Evolutionary conservation across 495 filamentous ascomycete genomes (phyloP).

Genomic region (Aspergillus biplanus): DNA sequence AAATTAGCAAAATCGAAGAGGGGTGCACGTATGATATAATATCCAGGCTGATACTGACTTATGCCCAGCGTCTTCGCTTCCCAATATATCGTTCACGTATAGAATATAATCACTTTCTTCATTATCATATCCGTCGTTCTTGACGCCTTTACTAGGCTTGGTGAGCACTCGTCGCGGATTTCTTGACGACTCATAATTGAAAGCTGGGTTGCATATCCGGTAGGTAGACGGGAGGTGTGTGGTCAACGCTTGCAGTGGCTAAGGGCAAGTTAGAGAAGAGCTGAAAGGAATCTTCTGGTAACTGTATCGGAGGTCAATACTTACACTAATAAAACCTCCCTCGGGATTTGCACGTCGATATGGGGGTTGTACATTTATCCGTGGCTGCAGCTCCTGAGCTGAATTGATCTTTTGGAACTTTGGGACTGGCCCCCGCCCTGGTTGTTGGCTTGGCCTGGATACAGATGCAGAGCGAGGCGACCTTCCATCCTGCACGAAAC

Average conservation of each 20-base stretch:
- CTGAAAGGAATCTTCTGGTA: not conserved
- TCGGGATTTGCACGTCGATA: slow-evolving; percentile 95
- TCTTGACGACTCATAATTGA: slow-evolving; percentile 99
- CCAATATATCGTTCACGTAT: slow-evolving; percentile 98
- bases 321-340: slow-evolving; percentile 96
- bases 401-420: slow-evolving; percentile 80
- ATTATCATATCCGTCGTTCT: slow-evolving; percentile 99
- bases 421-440: slow-evolving; percentile 75
- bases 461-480: slow-evolving; percentile 63
- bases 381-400: slow-evolving; percentile 75
- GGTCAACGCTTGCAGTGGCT: slow-evolving; percentile 97
- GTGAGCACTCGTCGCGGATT: slow-evolving; percentile 96
- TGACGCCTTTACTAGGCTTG: slow-evolving; percentile 98
- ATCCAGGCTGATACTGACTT: slow-evolving; percentile 63
- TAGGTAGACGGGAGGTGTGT: slow-evolving; percentile 93
- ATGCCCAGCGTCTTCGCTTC: slow-evolving; percentile 95
- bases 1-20: not conserved
- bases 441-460: slow-evolving; percentile 43
- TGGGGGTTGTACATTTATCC: slow-evolving; percentile 82
- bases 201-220: slow-evolving; percentile 95
- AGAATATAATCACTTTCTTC: slow-evolving; percentile 99
- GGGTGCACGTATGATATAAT: not conserved
- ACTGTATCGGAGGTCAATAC: slow-evolving; percentile 34
- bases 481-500: slow-evolving; percentile 73
- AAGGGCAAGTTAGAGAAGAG: slow-evolving; percentile 22